Base-by-base conservation (phyloP, 441 rosid genomes). In the Erysimum pusillum region DNA sequence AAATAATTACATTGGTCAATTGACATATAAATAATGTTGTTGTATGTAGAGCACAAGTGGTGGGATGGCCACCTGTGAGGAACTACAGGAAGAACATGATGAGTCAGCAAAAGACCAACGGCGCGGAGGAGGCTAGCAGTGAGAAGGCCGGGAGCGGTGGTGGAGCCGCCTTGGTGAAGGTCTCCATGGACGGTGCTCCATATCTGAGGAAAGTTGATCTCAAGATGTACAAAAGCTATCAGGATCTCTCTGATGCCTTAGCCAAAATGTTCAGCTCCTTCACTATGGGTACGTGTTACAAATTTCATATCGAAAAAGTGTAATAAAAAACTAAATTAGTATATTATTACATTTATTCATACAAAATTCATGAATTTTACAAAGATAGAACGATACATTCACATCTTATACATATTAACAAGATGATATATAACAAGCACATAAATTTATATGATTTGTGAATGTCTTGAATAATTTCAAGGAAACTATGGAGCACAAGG, bases 21-120 rank as follows among this genome's bases (percentile, higher is more conserved):
- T 36, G 22, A 65, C 41, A 17, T 13, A 8, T 22, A 52, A 52
- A 9, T 36, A 53, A 32, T 68, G 48, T 35, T 63, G 41, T 54
- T 77, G 57, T 62, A 56, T 38, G 62, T 82, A 94, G 99, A 88
- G 87, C 92, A n/a, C 97, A 94, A 80, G 97, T 94, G 8, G 94
- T 94, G 75, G 99, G 99, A 54, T 94, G 99, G 99, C 99, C 99
- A 61, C 99, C 99, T 14, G 98, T 94, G 80, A 82, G 99, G 74
- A 86, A 91, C 22, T 94, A 87, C 85, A 74, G 99, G 83, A 94
- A 90, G 92, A 94, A 94, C 84, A 73, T 88, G 22, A 88, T 92
- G 91, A 85, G 90, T 57, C 76, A 75, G 42, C 89, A 94, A 71
- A 92, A 88, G 82, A 87, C 64, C 64, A 77, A 67, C 48, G 73